Evolutionary conservation across 176 grass and related monocot species (phyloP), one percentile per base, ranked within the genome.

Genomic region (Triticum timopheevii): DNA sequence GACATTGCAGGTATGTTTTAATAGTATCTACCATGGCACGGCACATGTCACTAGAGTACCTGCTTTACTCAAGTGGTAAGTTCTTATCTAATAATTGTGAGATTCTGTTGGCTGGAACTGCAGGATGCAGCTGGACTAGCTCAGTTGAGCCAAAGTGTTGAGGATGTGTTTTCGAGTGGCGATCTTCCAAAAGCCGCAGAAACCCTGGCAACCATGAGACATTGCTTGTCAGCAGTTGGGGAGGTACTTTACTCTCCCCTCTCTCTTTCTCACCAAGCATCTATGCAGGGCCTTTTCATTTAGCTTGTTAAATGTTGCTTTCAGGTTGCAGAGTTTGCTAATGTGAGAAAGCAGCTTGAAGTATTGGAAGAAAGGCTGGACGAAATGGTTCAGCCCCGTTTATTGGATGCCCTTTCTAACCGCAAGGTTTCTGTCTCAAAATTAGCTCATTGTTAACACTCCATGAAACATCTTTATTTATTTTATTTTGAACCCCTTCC

Each of bases 141-240:
- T 71, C 92, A 96, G 85, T 87, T 96, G 87, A 96, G 97, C 85
- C 94, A 93, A 65, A 99, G 94, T 70, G 94, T 99, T 8, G 97
- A 99, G 80, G 97, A 99, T 97, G 97, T 99, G 78, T 99, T 99
- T 93, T 95, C 97, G 69, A 99, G 97, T 89, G 97, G 92, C 30
- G 94, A 99, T 87, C 97, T 99, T 86, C 90, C 94, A 20, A 90
- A 80, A 77, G 94, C 97, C 56, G 97, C 97, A 40, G 97, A 99
- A 94, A 99, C 97, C 39, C 88, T 99, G 80, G 92, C 94, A 78
- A 99, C 92, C 64, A 99, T 99, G 97, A 89, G 97, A 78, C 97
- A 99, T 96, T 99, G 97, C 89, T 96, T 99, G 77, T 97, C 97
- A 90, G 97, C 94, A 87, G 94, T 99, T 84, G 94, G 97, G 33